Evolutionary conservation across 1,284 basidiomycete species (phyloP), one percentile per base, ranked within the genome.

Genomic region (Ustilago vetiveriae): DNA sequence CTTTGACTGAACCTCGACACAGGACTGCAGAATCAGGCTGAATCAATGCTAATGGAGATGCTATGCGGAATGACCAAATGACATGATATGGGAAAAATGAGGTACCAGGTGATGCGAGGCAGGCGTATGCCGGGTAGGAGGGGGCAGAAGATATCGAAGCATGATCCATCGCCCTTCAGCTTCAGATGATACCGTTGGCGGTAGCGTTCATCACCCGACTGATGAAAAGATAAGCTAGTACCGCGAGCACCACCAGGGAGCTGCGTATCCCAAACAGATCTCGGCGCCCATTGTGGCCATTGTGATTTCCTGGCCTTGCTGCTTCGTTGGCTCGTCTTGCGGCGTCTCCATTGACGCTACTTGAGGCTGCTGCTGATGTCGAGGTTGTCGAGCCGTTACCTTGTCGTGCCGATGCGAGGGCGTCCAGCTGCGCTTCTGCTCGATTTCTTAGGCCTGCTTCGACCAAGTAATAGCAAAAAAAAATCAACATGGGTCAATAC

Each of bases 211-310:
- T 62, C 5, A 72, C 45, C n/a, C 72, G 56, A 21, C 68, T 74
- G 45, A 74, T 44, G 49, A 74, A 74, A 29, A 74, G 64, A 57
- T 74, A 74, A 23, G 72, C 68, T 38, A 74, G 60, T 29, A 74
- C 56, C 10, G 68, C 68, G 11, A 72, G 41, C 24, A 68, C 60
- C 43, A 74, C 54, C 48, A 65, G 48, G 44, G 67, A 70, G 49
- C 62, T 65, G 39, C 67, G 67, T 36, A 63, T 24, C 5, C 67
- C 67, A 24, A 70, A 62, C 49, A 60, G 26, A 32, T 65, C 67
- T 52, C 59, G 45, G 11, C 65, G 53, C 16, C 52, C 38, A 40
- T 57, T 53, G 16, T 44, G 52, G 17, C 37, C 19, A 27, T 48
- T 49, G 38, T 47, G 35, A 17, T 39, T 38, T 14, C 26, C 27